Percentiles rank a stretch among this genome's conserved stretches.
Conservation (phyloP, 345 rosid genomes). For the Hibiscus trionum region DNA sequence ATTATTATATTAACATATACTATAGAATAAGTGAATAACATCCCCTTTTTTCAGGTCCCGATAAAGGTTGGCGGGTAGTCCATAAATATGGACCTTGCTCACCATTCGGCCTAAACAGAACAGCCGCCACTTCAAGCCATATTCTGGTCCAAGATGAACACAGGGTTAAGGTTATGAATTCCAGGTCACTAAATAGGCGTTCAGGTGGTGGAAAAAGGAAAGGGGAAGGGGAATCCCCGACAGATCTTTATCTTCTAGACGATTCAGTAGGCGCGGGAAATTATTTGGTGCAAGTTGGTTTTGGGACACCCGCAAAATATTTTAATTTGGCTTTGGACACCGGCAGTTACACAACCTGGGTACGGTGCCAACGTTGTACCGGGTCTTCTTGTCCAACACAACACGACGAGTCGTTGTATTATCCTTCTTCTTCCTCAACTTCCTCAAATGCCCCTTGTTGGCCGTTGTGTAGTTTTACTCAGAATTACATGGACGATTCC, state of each 20-base stretch:
- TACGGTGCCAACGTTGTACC: constrained; percentile 11
- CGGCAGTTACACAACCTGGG: constrained; percentile 21
- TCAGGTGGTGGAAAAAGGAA: background rate
- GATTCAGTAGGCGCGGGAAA: background rate
- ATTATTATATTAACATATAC: background rate
- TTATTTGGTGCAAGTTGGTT: constrained; percentile 13
- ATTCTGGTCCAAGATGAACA: constrained; percentile 11
- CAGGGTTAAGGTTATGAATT: constrained; percentile 5
- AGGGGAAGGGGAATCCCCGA: background rate
- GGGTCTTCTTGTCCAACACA: background rate
- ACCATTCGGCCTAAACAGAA: background rate
- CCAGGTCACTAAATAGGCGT: background rate
- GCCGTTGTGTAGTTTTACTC: background rate
- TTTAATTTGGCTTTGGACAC: constrained; percentile 19
- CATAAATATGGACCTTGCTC: constrained; percentile 12
- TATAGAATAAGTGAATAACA: background rate
- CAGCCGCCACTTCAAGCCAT: background rate
- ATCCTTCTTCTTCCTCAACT: constrained; percentile 17
- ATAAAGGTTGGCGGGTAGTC: background rate
- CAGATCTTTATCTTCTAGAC: too few relatives aligned
- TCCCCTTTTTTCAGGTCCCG: constrained; percentile 9
- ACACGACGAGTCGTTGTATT: background rate
- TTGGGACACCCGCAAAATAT: constrained; percentile 13
- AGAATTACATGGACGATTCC: background rate
- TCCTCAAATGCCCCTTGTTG: background rate